These are phyloP conservation scores for Candida nanaspora DNA, from an alignment of 805 yeast genomes.

Conservation along the genomic window DNA sequence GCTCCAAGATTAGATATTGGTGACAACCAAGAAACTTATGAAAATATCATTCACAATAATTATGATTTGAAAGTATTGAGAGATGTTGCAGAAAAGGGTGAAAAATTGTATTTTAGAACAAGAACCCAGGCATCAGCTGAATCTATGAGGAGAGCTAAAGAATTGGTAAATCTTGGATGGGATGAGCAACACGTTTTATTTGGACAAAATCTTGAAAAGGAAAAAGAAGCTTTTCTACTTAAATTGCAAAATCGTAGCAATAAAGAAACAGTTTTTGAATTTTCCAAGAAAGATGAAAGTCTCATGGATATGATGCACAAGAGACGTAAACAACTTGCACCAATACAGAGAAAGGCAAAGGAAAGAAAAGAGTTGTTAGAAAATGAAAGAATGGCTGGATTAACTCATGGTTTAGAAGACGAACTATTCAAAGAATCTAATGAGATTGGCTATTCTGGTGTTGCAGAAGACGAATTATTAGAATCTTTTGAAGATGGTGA, in stretches of 20 bases:
- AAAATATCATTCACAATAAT: constrained; percentile 49
- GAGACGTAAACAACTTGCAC: constrained; percentile 82
- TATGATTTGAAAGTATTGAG: constrained; percentile 60
- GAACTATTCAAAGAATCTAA: constrained; percentile 53
- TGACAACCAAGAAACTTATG: constrained; percentile 62
- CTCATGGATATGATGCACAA: constrained; percentile 78
- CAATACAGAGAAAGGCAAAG: constrained; percentile 70
- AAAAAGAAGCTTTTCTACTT: constrained; percentile 64
- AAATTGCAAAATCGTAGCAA: constrained; percentile 60
- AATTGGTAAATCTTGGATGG: constrained; percentile 72
- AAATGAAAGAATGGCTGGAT: constrained; percentile 68
- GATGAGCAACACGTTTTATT: constrained; percentile 79
- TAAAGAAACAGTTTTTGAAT: constrained; percentile 93
- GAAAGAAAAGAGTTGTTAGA: constrained; percentile 64
- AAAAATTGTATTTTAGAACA: constrained; percentile 77
- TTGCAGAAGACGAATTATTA: constrained; percentile 40
- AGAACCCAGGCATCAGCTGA: constrained; percentile 82
- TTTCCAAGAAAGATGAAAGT: constrained; percentile 61
- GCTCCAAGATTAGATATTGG: constrained; percentile 72
- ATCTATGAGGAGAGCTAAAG: constrained; percentile 80
- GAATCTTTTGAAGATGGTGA: constrained; percentile 50
- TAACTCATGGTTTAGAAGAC: constrained; percentile 65
- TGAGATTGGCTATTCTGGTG: constrained; percentile 28
- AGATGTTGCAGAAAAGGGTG: constrained; percentile 80
- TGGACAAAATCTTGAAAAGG: constrained; percentile 68